Conservation (phyloP, 257 asterid genomes). For the Solanum chiquidenum region DNA sequence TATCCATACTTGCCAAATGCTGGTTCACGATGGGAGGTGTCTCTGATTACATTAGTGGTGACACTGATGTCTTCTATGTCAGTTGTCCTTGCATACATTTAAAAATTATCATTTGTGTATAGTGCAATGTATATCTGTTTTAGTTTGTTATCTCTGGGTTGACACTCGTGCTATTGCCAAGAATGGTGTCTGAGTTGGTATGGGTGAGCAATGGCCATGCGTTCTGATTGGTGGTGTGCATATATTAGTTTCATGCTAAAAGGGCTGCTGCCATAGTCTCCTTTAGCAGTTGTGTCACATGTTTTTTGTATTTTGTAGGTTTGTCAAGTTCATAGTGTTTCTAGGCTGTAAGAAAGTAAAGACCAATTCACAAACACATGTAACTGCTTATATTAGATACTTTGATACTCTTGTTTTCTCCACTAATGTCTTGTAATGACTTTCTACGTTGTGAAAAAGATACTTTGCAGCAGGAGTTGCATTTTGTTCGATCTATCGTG, state of each 20-base stretch:
- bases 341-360: constrained; percentile 8
- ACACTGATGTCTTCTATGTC: constrained; percentile 27
- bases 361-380: background rate
- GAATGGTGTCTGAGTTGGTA: background rate
- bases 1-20: constrained; percentile 73
- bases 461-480: background rate
- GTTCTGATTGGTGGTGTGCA: background rate
- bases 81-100: constrained; percentile 31
- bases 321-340: constrained; percentile 7
- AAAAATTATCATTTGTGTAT: constrained; percentile 2
- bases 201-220: background rate
- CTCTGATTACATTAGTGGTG: constrained; percentile 29
- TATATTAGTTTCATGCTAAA: background rate
- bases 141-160: background rate
- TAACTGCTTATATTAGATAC: background rate
- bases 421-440: background rate
- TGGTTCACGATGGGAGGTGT: constrained; percentile 22
- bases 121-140: background rate
- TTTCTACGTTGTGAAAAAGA: background rate
- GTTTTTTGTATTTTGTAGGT: constrained; percentile 16
- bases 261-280: background rate
- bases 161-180: background rate
- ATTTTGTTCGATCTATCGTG: background rate
- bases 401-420: background rate
- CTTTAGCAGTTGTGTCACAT: background rate